phyloP scores from a whole-genome alignment of 2,329 filamentous ascomycete genomes.

The Neofusicoccum kwambonambiense region DNA sequence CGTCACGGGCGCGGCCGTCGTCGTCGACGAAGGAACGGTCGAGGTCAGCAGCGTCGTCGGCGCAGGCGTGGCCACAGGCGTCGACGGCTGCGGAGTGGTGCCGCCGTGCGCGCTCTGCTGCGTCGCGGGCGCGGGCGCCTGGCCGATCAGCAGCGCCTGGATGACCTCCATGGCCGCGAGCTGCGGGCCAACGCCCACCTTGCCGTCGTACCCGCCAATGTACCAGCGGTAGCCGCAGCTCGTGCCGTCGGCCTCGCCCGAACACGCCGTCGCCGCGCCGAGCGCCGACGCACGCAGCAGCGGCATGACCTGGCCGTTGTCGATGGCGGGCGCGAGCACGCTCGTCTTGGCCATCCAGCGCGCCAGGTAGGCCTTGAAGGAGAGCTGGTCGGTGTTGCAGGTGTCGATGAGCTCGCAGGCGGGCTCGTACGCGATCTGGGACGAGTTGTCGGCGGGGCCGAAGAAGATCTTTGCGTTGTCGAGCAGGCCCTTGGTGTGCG shows the following conservation, averaged over 20 bases:
- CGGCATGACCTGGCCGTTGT: conserved; percentile 44
- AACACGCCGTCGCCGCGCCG: conserved; percentile 57
- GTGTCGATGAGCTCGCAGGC: conserved; percentile 47
- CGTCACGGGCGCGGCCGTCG: not conserved
- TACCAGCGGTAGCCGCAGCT: conserved; percentile 50
- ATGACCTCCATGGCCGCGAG: conserved; percentile 59
- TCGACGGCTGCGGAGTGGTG: no score
- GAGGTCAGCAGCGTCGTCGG: conserved; percentile 2
- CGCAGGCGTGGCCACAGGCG: not conserved
- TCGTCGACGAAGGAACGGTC: not conserved
- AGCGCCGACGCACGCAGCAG: conserved; percentile 55
- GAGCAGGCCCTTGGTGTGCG: conserved; percentile 60
- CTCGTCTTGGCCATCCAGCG: conserved; percentile 44
- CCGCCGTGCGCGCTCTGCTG: not conserved
- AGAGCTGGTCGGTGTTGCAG: conserved; percentile 49
- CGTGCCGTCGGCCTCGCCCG: conserved; percentile 46
- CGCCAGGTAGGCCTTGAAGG: conserved; percentile 46
- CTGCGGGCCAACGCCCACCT: conserved; percentile 57
- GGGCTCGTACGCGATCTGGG: conserved; percentile 48
- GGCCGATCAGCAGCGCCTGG: conserved; percentile 37
- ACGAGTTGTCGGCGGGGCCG: conserved; percentile 52
- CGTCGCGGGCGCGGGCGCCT: not conserved
- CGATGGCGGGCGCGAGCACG: conserved; percentile 38
- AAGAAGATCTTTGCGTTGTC: conserved; percentile 54
- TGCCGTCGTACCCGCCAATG: conserved; percentile 46